These are phyloP conservation scores for Fonsecaea multimorphosa DNA, from an alignment of 2,329 filamentous ascomycete genomes.

Conservation along the genomic window DNA sequence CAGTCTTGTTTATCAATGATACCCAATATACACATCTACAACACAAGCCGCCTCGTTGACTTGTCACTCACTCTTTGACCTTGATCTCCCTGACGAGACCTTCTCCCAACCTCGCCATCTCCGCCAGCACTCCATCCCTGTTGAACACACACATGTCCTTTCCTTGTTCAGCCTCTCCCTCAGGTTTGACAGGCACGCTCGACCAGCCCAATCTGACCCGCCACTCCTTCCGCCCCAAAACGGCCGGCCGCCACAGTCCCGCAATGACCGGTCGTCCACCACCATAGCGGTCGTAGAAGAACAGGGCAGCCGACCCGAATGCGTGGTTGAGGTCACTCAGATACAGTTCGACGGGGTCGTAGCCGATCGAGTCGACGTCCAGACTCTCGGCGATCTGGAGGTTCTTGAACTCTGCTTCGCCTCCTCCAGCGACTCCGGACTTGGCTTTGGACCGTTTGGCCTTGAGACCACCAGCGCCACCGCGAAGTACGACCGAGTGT, in stretches of 20 bases:
- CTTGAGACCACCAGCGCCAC: constrained; percentile 34
- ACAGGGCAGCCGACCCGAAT: constrained; percentile 74
- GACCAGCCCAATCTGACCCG: constrained; percentile 74
- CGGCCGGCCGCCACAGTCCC: constrained; percentile 69
- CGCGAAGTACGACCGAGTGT: constrained; percentile 49
- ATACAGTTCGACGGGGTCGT: constrained; percentile 68
- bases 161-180: constrained; percentile 45
- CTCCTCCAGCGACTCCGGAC: constrained; percentile 14
- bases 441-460: constrained; percentile 3
- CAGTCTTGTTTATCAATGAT: constrained; percentile 4
- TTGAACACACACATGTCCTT: constrained; percentile 67
- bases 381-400: constrained; percentile 62
- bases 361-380: constrained; percentile 56
- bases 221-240: constrained; percentile 62
- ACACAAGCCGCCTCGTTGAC: background rate
- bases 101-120: constrained; percentile 68
- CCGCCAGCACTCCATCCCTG: constrained; percentile 69
- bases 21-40: background rate
- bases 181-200: constrained; percentile 58
- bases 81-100: constrained; percentile 37
- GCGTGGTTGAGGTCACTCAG: constrained; percentile 69
- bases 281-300: constrained; percentile 72
- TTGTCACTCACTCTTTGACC: constrained; percentile 20
- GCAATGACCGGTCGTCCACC: constrained; percentile 61
- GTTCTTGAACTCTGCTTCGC: constrained; percentile 75